phyloP scores from a whole-genome alignment of 176 grass and related monocot species.

The Stipa capillata region DNA sequence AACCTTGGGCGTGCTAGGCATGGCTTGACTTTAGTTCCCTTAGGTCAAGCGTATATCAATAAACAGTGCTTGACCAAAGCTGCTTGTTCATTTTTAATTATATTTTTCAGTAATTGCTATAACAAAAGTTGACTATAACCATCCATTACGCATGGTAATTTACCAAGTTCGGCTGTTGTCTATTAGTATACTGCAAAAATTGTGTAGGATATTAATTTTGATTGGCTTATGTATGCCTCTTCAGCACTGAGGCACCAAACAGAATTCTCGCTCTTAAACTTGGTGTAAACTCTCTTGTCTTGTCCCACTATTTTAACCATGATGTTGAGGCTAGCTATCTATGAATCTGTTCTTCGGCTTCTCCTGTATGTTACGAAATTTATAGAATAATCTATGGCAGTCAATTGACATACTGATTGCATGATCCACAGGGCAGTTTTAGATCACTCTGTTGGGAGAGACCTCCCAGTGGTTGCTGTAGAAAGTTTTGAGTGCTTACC shows the following conservation, averaged over 20 bases:
- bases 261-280: not conserved
- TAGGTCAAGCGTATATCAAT: not conserved
- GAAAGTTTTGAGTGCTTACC: constrained; percentile 93
- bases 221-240: not conserved
- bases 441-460: constrained; percentile 77
- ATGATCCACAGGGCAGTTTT: constrained; percentile 91
- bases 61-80: not conserved
- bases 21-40: not conserved
- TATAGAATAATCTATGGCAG: not conserved
- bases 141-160: not conserved
- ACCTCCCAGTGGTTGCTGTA: constrained; percentile 73
- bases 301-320: not conserved
- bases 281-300: not conserved
- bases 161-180: not conserved
- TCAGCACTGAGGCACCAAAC: not conserved
- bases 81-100: not conserved
- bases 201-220: no score
- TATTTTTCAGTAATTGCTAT: not conserved
- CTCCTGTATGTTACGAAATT: not conserved
- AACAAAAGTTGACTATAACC: not conserved
- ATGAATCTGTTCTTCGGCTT: not conserved
- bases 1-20: not conserved
- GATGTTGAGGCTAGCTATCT: not conserved
- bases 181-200: not conserved
- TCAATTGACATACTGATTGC: constrained; percentile 24